These are phyloP conservation scores for Nemania bipapillata DNA, from an alignment of 2,329 filamentous ascomycete genomes.

Conservation along the genomic window DNA sequence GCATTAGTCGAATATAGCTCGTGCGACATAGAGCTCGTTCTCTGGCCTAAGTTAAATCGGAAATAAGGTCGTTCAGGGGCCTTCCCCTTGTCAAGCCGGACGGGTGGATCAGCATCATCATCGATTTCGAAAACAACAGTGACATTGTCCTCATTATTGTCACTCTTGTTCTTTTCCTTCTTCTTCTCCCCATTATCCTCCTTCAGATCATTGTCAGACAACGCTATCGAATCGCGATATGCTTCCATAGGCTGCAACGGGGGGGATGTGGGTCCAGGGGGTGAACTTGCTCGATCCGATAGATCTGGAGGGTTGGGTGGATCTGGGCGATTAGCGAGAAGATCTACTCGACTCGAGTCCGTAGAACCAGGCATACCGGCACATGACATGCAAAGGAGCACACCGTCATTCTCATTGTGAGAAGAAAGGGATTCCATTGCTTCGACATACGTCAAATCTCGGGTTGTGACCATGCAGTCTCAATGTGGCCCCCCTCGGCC, in stretches of 20 bases:
- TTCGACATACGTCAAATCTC: constrained; percentile 9
- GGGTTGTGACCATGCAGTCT: constrained; percentile 25
- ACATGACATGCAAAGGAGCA: constrained; percentile 15
- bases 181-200: not conserved
- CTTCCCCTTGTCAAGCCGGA: constrained; percentile 31
- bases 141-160: not conserved
- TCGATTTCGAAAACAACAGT: not conserved
- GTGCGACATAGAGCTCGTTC: not conserved
- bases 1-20: not conserved
- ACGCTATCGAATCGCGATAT: constrained; percentile 4
- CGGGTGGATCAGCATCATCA: not conserved
- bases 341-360: constrained; percentile 19
- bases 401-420: constrained; percentile 9
- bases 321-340: constrained; percentile 35
- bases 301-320: constrained; percentile 31
- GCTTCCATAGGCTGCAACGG: not conserved
- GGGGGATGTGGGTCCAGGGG: constrained; percentile 28
- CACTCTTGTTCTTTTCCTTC: not conserved
- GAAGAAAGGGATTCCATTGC: constrained; percentile 20
- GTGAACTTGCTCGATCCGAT: constrained; percentile 18
- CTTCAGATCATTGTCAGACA: too few relatives aligned
- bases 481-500: constrained; percentile 20
- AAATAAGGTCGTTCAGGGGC: constrained; percentile 18
- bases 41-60: not conserved
- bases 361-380: constrained; percentile 16